A percentile compares a stretch with the other conserved stretches of the same genome.
phyloP scores from a whole-genome alignment of 257 asterid genomes.

The Eustoma russellianum region DNA sequence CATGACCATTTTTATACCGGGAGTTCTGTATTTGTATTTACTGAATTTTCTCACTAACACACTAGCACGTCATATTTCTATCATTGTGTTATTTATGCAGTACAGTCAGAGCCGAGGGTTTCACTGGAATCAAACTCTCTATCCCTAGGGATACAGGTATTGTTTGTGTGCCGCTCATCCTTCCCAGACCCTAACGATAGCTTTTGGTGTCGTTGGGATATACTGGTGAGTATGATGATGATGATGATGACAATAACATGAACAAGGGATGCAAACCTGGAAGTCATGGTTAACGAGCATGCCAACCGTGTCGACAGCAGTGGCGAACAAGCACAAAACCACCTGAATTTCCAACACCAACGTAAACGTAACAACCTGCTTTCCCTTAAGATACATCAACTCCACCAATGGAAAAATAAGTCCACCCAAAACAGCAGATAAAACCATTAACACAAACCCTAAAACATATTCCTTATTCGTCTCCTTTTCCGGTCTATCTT shows the following conservation, averaged over 20 bases:
- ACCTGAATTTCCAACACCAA: conserved; percentile 19
- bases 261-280: conserved; percentile 8
- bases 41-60: too few species aligned
- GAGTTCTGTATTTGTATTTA: too few species aligned
- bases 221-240: too few species aligned
- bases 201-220: too few species aligned
- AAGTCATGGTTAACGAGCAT: conserved; percentile 19
- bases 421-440: conserved; percentile 18
- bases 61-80: too few species aligned
- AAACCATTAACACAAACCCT: conserved; percentile 18
- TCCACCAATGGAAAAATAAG: conserved; percentile 21
- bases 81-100: too few species aligned
- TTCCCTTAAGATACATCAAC: conserved; percentile 13
- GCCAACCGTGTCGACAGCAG: conserved; percentile 14
- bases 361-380: conserved; percentile 12
- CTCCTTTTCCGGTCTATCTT: conserved; percentile 18
- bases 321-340: conserved; percentile 17
- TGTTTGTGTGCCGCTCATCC: too few species aligned
- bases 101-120: too few species aligned
- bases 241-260: not conserved
- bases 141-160: too few species aligned
- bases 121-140: too few species aligned
- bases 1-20: too few species aligned
- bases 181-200: too few species aligned
- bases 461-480: conserved; percentile 8